Percentiles rank a stretch among this genome's conserved stretches.
Evolutionary conservation across 257 asterid species (phyloP).

Genomic region (Solanum neorickii): DNA sequence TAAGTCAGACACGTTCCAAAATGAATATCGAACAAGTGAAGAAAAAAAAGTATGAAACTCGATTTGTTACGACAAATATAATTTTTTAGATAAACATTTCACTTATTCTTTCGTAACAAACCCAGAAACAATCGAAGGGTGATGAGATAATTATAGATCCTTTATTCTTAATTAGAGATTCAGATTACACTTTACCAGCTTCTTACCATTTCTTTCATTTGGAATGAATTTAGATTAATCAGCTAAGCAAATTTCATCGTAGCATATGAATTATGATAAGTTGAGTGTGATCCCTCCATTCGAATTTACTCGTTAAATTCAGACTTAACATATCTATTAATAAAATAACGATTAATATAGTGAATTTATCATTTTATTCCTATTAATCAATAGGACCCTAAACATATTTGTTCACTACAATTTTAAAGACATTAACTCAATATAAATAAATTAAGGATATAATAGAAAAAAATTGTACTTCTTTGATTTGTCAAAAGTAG

Average conservation of each 20-base stretch:
- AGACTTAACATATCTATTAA: too few relatives aligned
- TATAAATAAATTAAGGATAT: too few relatives aligned
- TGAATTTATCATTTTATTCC: too few relatives aligned
- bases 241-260: not conserved
- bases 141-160: not conserved
- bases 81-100: not conserved
- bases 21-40: not conserved
- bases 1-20: not conserved
- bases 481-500: too few relatives aligned
- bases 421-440: too few relatives aligned
- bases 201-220: not conserved
- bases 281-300: not conserved
- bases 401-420: too few relatives aligned
- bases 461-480: too few relatives aligned
- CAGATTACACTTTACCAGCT: rapidly evolving
- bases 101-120: not conserved
- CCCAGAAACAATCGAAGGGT: not conserved
- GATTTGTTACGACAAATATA: not conserved
- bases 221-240: not conserved
- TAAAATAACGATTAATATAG: too few relatives aligned
- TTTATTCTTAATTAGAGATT: not conserved
- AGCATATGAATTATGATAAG: not conserved
- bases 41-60: not conserved
- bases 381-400: too few relatives aligned
- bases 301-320: too few relatives aligned